phyloP scores from a whole-genome alignment of 768 basidiomycete species.

The Russula griseocarnosa region DNA sequence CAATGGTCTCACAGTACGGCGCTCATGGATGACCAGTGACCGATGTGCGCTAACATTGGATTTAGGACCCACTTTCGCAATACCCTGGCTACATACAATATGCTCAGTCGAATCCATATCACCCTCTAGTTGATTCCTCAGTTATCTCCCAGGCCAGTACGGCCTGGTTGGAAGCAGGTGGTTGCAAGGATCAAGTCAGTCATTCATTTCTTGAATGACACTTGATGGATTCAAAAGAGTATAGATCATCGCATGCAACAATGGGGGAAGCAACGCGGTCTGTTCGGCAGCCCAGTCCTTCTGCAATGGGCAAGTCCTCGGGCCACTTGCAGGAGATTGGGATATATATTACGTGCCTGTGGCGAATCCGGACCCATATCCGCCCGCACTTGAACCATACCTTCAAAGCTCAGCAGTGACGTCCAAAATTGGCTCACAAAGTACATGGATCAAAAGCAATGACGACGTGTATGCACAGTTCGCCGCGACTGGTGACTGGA shows the following conservation, averaged over 20 bases:
- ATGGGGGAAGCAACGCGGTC: conserved; percentile 44
- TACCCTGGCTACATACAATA: conserved; percentile 58
- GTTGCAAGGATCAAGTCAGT: conserved; percentile 49
- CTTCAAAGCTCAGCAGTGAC: conserved; percentile 34
- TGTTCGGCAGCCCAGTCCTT: conserved; percentile 43
- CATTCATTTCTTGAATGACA: neutral
- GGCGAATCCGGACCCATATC: conserved; percentile 46
- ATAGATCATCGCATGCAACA: conserved; percentile 53
- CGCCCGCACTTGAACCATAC: conserved; percentile 39
- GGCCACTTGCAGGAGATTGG: conserved; percentile 39
- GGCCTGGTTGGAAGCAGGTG: conserved; percentile 41
- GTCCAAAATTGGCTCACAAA: conserved; percentile 44
- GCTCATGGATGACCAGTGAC: neutral
- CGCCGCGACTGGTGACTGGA: conserved; percentile 54
- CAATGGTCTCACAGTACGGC: conserved; percentile 55
- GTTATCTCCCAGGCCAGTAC: conserved; percentile 43
- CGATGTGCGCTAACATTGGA: neutral
- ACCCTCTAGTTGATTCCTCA: conserved; percentile 46
- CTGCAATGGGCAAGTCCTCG: conserved; percentile 51
- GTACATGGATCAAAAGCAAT: conserved; percentile 42
- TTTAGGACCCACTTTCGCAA: conserved; percentile 43
- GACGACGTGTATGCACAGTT: conserved; percentile 46
- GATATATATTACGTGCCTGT: conserved; percentile 53
- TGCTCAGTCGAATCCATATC: conserved; percentile 51
- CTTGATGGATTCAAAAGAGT: neutral